These are phyloP conservation scores for Xylariales sp. DNA, from an alignment of 2,329 filamentous ascomycete species.

Conservation along the genomic window DNA sequence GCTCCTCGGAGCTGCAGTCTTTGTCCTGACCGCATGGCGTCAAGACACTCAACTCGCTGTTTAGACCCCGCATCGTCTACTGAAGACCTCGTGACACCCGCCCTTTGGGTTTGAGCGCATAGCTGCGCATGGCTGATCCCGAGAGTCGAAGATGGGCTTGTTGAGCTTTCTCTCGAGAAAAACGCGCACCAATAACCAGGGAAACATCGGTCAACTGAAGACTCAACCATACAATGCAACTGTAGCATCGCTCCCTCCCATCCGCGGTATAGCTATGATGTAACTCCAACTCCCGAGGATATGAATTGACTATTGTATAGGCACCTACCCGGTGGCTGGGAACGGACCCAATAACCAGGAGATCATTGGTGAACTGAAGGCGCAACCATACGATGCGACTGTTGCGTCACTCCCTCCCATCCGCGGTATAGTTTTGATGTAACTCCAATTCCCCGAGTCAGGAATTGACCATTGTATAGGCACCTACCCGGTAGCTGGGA, in stretches of 20 bases:
- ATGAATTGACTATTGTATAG: no score
- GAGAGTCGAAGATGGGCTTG: slow-evolving; percentile 27
- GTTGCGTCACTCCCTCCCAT: slow-evolving; percentile 32
- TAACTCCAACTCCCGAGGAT: no score
- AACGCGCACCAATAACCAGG: slow-evolving; percentile 13
- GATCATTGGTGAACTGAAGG: slow-evolving; percentile 23
- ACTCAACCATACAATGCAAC: slow-evolving; percentile 33
- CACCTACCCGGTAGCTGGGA: slow-evolving; percentile 36
- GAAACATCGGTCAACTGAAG: slow-evolving; percentile 19
- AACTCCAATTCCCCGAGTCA: no score
- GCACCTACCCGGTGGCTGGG: slow-evolving; percentile 34
- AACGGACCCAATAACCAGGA: slow-evolving; percentile 35
- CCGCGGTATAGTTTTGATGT: slow-evolving; percentile 23
- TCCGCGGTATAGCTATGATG: slow-evolving; percentile 26
- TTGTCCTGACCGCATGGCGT: neutral
- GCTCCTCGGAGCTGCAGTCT: neutral
- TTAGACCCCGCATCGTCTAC: no score
- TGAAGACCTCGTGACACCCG: no score
- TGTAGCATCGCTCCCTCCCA: slow-evolving; percentile 30
- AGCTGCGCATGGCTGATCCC: slow-evolving; percentile 4
- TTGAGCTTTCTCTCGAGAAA: slow-evolving; percentile 29
- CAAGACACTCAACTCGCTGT: no score
- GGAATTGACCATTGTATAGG: no score
- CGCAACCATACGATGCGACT: slow-evolving; percentile 33
- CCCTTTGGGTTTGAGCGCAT: no score